A percentile compares a stretch with the other conserved stretches of the same genome.
Conservation (phyloP, 768 basidiomycete genomes). For the Peribolospora kevripleyi region DNA sequence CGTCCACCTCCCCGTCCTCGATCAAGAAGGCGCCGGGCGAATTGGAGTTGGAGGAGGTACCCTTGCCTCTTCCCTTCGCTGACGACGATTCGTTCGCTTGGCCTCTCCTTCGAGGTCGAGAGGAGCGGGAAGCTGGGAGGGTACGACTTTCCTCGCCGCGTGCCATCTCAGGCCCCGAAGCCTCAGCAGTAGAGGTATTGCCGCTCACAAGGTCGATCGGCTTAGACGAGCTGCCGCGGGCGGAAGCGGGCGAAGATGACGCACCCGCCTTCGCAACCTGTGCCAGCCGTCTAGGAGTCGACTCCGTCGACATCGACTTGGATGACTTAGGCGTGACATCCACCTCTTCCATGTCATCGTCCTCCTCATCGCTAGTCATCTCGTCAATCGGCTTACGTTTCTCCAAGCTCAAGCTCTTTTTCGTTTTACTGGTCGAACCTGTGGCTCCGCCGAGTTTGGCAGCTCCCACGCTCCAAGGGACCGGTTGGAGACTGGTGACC, state of each 20-base stretch:
- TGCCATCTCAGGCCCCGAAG: too few species aligned
- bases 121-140: too few species aligned
- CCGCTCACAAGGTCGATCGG: not conserved
- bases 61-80: too few species aligned
- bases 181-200: not conserved
- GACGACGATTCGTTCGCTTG: too few species aligned
- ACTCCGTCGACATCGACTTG: not conserved
- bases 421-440: slow-evolving; percentile 1
- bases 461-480: slow-evolving; percentile 47
- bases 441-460: not conserved
- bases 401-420: not conserved
- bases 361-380: slow-evolving; percentile 13
- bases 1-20: too few species aligned
- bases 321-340: slow-evolving; percentile 8
- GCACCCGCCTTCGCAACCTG: slow-evolving; percentile 7
- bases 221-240: slow-evolving; percentile 5
- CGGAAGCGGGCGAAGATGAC: slow-evolving; percentile 5
- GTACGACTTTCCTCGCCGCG: too few species aligned
- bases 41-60: not conserved
- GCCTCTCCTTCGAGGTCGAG: too few species aligned
- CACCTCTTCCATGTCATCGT: slow-evolving; percentile 15
- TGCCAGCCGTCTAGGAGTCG: slow-evolving; percentile 4
- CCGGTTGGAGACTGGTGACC: slow-evolving; percentile 69
- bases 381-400: slow-evolving; percentile 12
- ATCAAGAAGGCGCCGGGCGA: not conserved